Evolutionary conservation across 2,329 filamentous ascomycete species (phyloP).

Genomic region (Aspergillus unguis): DNA sequence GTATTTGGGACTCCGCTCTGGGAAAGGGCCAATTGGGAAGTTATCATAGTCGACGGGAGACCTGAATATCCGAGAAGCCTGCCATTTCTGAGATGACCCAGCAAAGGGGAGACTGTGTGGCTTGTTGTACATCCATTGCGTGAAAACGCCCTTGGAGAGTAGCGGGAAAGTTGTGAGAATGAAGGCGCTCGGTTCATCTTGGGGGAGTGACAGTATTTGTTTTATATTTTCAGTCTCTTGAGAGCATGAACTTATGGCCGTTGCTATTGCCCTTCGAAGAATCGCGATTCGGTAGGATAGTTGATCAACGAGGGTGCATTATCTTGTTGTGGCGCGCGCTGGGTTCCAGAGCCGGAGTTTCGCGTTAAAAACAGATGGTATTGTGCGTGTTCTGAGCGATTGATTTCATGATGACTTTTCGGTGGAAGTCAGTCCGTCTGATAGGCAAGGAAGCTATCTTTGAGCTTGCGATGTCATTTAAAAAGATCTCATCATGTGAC

Average conservation of each 20-base stretch:
- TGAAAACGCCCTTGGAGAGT: background rate
- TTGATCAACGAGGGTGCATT: background rate
- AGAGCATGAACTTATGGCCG: background rate
- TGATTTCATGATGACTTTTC: background rate
- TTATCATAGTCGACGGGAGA: background rate
- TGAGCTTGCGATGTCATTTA: too few species aligned
- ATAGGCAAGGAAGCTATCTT: too few species aligned
- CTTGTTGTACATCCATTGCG: background rate
- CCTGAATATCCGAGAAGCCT: background rate
- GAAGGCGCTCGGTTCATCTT: background rate
- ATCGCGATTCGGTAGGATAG: background rate
- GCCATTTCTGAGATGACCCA: background rate
- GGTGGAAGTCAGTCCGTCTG: too few species aligned
- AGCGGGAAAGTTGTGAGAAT: background rate
- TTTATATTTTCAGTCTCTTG: background rate
- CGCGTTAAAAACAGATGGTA: background rate
- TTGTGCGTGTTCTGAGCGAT: background rate
- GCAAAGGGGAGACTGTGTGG: background rate
- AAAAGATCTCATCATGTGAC: background rate
- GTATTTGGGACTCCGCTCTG: background rate
- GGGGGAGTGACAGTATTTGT: background rate
- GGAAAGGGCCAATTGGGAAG: background rate
- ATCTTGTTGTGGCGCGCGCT: background rate
- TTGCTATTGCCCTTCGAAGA: background rate
- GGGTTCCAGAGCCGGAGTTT: background rate